phyloP scores from a whole-genome alignment of 2,329 filamentous ascomycete genomes.

The Colletotrichum eremochloae region DNA sequence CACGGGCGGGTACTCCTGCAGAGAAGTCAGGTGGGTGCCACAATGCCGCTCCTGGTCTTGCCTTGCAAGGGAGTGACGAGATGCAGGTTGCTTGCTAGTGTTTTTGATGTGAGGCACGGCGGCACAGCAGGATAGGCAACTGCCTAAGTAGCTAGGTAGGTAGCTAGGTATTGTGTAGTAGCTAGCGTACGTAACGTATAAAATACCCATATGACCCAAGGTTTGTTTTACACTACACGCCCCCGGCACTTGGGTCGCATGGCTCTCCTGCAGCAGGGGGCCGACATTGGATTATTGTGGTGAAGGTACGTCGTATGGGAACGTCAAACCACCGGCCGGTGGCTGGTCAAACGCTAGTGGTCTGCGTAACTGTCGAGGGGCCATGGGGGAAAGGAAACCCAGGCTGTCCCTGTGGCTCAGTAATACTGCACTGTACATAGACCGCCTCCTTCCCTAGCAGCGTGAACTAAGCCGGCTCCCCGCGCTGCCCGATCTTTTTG shows the following conservation, averaged over 20 bases:
- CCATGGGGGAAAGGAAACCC: conserved; percentile 26
- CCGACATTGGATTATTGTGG: conserved; percentile 26
- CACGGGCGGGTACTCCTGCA: neutral
- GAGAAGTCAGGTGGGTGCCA: neutral
- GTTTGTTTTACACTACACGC: conserved; percentile 27
- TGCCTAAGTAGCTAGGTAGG: neutral
- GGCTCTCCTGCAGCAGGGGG: conserved; percentile 33
- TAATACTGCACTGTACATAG: conserved; percentile 6
- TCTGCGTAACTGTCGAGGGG: conserved; percentile 20
- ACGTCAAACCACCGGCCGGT: conserved; percentile 31
- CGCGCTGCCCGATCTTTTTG: conserved; percentile 37
- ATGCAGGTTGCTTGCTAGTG: conserved; percentile 11
- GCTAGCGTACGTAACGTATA: neutral
- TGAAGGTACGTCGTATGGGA: conserved; percentile 11
- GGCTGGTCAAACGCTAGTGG: conserved; percentile 39
- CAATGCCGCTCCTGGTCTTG: conserved; percentile 12
- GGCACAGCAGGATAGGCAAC: conserved; percentile 9
- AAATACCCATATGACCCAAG: conserved; percentile 26
- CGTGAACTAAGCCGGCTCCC: conserved; percentile 22
- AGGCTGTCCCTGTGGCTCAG: conserved; percentile 40
- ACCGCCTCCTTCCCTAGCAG: conserved; percentile 36
- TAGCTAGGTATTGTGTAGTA: neutral
- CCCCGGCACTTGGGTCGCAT: conserved; percentile 42
- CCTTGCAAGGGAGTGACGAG: conserved; percentile 27
- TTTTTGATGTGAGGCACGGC: conserved; percentile 32